Evolutionary conservation across 1,284 basidiomycete genomes (phyloP).

Genomic region (Blastosporella zonata): DNA sequence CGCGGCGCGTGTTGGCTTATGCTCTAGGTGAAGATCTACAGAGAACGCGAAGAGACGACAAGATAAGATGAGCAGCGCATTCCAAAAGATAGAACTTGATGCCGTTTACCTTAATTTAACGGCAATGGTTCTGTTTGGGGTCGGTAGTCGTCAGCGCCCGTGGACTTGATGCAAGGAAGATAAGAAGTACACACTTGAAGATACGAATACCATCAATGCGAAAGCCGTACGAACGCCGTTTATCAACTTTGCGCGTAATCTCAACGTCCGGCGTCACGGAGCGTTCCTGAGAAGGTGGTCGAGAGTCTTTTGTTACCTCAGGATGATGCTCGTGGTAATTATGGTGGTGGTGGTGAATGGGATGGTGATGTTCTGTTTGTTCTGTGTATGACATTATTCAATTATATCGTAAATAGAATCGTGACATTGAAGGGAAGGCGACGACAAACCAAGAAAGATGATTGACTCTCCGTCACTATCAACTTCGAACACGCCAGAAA

Average conservation of each 20-base stretch:
- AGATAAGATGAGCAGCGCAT: slow-evolving; percentile 2
- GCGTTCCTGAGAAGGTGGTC: slow-evolving; percentile 3
- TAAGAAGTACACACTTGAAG: slow-evolving; percentile 23
- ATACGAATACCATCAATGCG: slow-evolving; percentile 24
- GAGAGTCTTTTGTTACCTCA: slow-evolving; percentile 2
- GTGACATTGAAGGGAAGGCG: not conserved
- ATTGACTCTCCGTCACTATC: slow-evolving; percentile 19
- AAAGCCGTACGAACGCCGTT: slow-evolving; percentile 21
- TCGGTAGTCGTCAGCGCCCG: not conserved
- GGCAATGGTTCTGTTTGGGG: slow-evolving; percentile 19
- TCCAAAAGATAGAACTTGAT: not conserved
- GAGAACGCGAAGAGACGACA: not conserved
- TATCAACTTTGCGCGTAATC: slow-evolving; percentile 12
- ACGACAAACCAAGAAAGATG: slow-evolving; percentile 17
- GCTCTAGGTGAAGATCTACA: slow-evolving; percentile 14
- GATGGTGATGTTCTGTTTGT: slow-evolving; percentile 14
- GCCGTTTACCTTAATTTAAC: slow-evolving; percentile 21
- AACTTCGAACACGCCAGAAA: slow-evolving; percentile 18
- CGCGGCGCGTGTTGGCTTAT: not conserved
- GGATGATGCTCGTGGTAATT: slow-evolving; percentile 2
- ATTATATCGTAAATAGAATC: not conserved
- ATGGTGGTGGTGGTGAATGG: slow-evolving; percentile 4
- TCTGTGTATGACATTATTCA: slow-evolving; percentile 1
- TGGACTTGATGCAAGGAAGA: slow-evolving; percentile 5
- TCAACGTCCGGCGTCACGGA: slow-evolving; percentile 8